Conservation (phyloP, 805 yeast species). For the Zygosaccharomyces pseudorouxii region DNA sequence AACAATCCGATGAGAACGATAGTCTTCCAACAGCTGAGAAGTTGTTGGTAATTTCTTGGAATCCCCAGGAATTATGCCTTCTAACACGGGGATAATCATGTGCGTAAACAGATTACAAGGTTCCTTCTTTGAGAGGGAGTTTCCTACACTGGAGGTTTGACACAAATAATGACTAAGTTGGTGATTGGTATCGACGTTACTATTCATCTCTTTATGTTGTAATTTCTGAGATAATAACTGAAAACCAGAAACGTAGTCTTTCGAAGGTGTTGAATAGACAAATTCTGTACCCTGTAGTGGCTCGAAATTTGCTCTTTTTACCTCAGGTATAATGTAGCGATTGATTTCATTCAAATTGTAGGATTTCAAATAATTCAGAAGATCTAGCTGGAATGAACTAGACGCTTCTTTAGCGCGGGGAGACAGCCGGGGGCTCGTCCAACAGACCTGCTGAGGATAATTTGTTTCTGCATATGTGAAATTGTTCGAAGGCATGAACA, state of each 20-base stretch:
- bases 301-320: conserved; percentile 43
- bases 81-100: conserved; percentile 24
- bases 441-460: conserved; percentile 59
- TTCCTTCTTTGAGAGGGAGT: conserved; percentile 14
- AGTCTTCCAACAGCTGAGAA: conserved; percentile 2
- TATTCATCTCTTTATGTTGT: not conserved
- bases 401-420: conserved; percentile 3
- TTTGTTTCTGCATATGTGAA: conserved; percentile 50
- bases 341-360: conserved; percentile 37
- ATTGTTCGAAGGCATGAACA: conserved; percentile 58
- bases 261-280: conserved; percentile 53
- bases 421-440: conserved; percentile 51
- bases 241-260: conserved; percentile 30
- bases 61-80: conserved; percentile 8
- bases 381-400: conserved; percentile 42
- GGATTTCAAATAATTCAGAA: conserved; percentile 41
- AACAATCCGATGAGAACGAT: conserved; percentile 7
- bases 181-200: not conserved
- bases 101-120: conserved; percentile 25
- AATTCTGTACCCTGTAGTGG: conserved; percentile 46
- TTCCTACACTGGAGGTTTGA: conserved; percentile 36
- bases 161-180: conserved; percentile 26
- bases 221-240: conserved; percentile 19
- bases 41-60: conserved; percentile 7
- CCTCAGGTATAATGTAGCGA: conserved; percentile 23